phyloP scores from a whole-genome alignment of 345 rosid genomes.

The Diplotaxis tenuifolia region DNA sequence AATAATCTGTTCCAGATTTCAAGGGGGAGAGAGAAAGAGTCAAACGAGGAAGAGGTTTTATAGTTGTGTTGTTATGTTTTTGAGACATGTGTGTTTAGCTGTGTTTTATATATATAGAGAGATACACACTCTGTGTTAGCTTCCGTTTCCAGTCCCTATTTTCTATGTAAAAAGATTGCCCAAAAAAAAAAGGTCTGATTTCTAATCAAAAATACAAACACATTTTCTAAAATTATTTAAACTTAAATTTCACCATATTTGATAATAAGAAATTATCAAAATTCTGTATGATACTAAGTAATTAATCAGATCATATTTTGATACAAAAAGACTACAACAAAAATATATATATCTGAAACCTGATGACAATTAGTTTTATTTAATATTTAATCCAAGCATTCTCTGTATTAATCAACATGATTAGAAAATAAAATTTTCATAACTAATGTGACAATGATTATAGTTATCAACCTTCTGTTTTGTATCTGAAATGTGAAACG shows the following conservation, averaged over 20 bases:
- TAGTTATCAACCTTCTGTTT: neutral
- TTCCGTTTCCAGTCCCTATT: neutral
- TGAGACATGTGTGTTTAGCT: neutral
- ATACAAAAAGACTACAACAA: neutral
- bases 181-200: neutral
- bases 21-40: conserved; percentile 8
- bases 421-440: neutral
- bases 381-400: neutral
- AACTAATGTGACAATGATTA: neutral
- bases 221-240: neutral
- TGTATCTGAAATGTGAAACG: neutral
- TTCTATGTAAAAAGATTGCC: neutral
- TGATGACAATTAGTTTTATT: too few species aligned
- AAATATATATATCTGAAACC: neutral
- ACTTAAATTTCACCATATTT: neutral
- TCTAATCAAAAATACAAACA: neutral
- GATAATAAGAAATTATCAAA: neutral
- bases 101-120: neutral
- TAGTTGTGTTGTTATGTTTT: conserved; percentile 20
- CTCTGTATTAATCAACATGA: neutral
- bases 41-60: conserved; percentile 33
- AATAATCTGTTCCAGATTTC: conserved; percentile 13
- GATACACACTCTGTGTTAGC: neutral
- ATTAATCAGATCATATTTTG: neutral
- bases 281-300: neutral